These are phyloP conservation scores for Hymenoscyphus repandus DNA, from an alignment of 2,329 filamentous ascomycete genomes.

Conservation along the genomic window DNA sequence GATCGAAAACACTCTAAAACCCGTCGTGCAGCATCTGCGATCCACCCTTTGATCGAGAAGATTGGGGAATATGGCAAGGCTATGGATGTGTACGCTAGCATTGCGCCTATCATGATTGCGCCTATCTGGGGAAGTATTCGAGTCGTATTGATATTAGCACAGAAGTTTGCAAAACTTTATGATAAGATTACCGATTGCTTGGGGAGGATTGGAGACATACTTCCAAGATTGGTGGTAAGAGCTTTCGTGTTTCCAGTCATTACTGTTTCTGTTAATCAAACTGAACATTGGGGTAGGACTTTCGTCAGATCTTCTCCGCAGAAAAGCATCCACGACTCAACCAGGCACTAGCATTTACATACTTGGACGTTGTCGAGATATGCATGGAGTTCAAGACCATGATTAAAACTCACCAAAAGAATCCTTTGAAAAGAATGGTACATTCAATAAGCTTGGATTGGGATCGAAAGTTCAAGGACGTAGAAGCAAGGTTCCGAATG, in stretches of 20 bases:
- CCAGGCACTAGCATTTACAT: conserved; percentile 11
- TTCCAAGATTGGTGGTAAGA: conserved; percentile 11
- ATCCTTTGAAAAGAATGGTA: too few species aligned
- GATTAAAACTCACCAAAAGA: too few species aligned
- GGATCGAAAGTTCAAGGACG: too few species aligned
- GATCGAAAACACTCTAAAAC: conserved; percentile 7
- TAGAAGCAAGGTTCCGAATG: neutral
- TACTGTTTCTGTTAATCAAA: neutral
- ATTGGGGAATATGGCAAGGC: conserved; percentile 13
- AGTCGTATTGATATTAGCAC: conserved; percentile 11
- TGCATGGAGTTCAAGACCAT: conserved; percentile 9
- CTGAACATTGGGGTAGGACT: conserved; percentile 5
- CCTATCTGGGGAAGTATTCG: conserved; percentile 15
- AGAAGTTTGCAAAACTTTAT: conserved; percentile 6
- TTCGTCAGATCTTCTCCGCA: conserved; percentile 12
- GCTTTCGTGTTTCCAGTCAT: neutral
- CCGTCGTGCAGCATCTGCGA: neutral
- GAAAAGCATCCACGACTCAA: conserved; percentile 12
- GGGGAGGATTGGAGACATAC: conserved; percentile 11
- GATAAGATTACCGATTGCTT: conserved; percentile 8
- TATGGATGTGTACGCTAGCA: conserved; percentile 11
- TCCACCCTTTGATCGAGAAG: conserved; percentile 8
- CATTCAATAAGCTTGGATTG: too few species aligned
- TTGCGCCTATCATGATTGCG: conserved; percentile 7
- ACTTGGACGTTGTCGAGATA: conserved; percentile 17